Evolutionary conservation across 495 filamentous ascomycete genomes (phyloP).

Genomic region (Xylaria flabelliformis): DNA sequence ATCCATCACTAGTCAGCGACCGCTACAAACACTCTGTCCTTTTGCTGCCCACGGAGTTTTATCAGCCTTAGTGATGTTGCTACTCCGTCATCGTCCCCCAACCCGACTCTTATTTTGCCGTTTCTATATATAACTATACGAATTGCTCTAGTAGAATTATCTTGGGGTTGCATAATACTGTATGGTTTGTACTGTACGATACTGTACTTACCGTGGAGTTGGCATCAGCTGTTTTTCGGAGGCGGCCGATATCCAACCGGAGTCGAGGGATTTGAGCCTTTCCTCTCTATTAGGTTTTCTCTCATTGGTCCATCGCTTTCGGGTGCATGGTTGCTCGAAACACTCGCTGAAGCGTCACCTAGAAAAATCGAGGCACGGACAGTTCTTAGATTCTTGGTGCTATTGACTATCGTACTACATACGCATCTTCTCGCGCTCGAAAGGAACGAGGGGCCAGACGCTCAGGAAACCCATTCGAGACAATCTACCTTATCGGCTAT

Average conservation of each 20-base stretch:
- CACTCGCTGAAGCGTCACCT: slow-evolving; percentile 9
- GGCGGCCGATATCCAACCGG: slow-evolving; percentile 23
- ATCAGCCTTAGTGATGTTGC: slow-evolving; percentile 10
- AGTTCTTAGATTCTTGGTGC: neutral
- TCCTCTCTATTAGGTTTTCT: neutral
- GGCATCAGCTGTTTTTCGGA: slow-evolving; percentile 17
- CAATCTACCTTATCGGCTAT: neutral
- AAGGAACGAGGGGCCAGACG: slow-evolving; percentile 1
- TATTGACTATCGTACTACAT: neutral
- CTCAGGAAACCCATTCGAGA: neutral
- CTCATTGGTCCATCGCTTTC: neutral
- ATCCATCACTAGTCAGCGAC: slow-evolving; percentile 15
- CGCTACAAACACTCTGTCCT: slow-evolving; percentile 8
- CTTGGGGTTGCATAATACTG: neutral
- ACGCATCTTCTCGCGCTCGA: neutral
- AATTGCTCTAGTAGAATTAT: neutral
- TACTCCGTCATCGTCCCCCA: neutral
- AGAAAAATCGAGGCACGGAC: slow-evolving; percentile 15
- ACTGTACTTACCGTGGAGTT: slow-evolving; percentile 2
- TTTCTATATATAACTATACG: slow-evolving; percentile 25
- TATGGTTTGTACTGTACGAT: neutral
- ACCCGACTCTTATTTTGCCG: slow-evolving; percentile 1
- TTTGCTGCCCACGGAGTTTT: neutral
- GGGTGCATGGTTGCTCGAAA: neutral
- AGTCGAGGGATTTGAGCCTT: neutral